A percentile compares a stretch with the other conserved stretches of the same genome.
Evolutionary conservation across 306 rosid species (phyloP).

Genomic region (Rubus idaeus): DNA sequence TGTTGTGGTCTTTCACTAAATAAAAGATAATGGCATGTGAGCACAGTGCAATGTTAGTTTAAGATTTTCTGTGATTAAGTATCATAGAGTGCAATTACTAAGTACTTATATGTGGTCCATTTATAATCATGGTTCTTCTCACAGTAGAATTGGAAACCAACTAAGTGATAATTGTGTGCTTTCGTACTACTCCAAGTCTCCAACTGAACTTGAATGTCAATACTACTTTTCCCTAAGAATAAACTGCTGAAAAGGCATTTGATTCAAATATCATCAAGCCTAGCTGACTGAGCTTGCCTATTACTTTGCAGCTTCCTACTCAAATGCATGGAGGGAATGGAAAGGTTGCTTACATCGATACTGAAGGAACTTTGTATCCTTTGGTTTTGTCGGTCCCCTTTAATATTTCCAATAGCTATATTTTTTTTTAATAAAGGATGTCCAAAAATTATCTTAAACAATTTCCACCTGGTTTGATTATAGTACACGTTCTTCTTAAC

Average conservation of each 20-base stretch:
- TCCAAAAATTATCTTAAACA: slow-evolving; percentile 18
- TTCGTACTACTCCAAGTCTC: background rate
- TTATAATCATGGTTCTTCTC: too few species aligned
- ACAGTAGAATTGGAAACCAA: too few species aligned
- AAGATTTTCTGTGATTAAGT: background rate
- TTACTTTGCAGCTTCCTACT: slow-evolving; percentile 70
- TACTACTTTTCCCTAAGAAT: too few species aligned
- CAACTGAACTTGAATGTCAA: background rate
- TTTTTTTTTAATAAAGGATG: background rate
- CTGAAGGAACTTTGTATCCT: slow-evolving; percentile 95
- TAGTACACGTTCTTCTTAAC: slow-evolving; percentile 33
- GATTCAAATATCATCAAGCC: background rate
- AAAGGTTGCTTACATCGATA: slow-evolving; percentile 95
- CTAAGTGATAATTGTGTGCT: background rate
- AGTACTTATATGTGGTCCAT: too few species aligned
- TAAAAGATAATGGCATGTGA: background rate
- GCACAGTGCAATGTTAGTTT: background rate
- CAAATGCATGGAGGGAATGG: slow-evolving; percentile 89
- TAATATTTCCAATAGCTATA: background rate
- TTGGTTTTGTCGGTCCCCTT: slow-evolving; percentile 17
- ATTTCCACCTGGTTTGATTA: too few species aligned
- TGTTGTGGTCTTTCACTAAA: background rate
- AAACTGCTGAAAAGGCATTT: background rate
- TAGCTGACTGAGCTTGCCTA: slow-evolving; percentile 26
- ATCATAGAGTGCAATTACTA: too few species aligned